phyloP scores from a whole-genome alignment of 495 filamentous ascomycete species.

The Penicillium bovifimosum region DNA sequence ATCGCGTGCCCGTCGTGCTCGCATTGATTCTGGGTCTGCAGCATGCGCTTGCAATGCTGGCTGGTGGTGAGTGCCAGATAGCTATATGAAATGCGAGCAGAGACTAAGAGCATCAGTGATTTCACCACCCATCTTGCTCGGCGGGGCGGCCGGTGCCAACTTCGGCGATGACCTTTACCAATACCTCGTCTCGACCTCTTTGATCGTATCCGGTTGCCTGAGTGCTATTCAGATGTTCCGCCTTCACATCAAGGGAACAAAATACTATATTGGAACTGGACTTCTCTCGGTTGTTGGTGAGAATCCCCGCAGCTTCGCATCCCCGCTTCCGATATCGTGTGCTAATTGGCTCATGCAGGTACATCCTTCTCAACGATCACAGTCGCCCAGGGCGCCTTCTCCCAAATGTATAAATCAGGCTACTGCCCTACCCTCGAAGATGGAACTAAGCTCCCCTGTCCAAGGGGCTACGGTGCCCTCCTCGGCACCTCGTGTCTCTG shows the following conservation, averaged over 20 bases:
- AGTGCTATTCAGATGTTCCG: slow-evolving; percentile 78
- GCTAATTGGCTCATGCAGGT: slow-evolving; percentile 6
- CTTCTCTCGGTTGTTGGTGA: slow-evolving; percentile 84
- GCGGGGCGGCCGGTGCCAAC: slow-evolving; percentile 59
- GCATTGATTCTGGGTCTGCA: slow-evolving; percentile 69
- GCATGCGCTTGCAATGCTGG: slow-evolving; percentile 64
- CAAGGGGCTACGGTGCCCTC: slow-evolving; percentile 78
- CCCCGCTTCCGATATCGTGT: neutral
- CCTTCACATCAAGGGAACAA: slow-evolving; percentile 74
- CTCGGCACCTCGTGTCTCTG: slow-evolving; percentile 65
- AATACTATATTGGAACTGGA: slow-evolving; percentile 83
- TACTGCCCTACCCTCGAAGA: slow-evolving; percentile 59
- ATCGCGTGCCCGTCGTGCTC: slow-evolving; percentile 73
- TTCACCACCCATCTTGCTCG: slow-evolving; percentile 74
- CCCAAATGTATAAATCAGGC: slow-evolving; percentile 83
- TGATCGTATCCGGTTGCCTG: slow-evolving; percentile 80
- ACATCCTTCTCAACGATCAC: slow-evolving; percentile 80
- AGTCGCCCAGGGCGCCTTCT: slow-evolving; percentile 68
- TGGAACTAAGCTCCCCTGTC: slow-evolving; percentile 70
- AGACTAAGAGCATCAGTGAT: slow-evolving; percentile 44
- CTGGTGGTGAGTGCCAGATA: slow-evolving; percentile 38
- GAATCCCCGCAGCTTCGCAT: neutral
- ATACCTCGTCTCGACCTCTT: slow-evolving; percentile 83
- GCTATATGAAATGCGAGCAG: neutral
- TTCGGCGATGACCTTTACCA: slow-evolving; percentile 54